Percentiles rank a stretch among this genome's conserved stretches.
These are phyloP conservation scores for Porphyra umbilicalis DNA, from an alignment of 31 red algal genomes.

Conservation along the genomic window DNA sequence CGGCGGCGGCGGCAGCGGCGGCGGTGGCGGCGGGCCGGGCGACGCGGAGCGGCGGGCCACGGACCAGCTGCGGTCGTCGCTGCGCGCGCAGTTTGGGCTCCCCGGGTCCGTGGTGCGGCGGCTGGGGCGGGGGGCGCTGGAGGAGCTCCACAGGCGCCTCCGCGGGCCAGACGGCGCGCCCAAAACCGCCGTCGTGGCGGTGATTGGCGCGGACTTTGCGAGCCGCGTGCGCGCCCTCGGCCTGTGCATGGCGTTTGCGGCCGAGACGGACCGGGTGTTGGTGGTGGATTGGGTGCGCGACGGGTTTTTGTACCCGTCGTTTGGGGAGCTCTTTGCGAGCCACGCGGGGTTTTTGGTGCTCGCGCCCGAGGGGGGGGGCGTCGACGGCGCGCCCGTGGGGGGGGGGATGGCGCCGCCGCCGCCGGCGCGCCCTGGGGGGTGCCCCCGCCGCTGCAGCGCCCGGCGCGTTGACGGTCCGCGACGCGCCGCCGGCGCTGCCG, in stretches of 20 bases:
- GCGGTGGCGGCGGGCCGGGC: neutral
- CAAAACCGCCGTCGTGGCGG: neutral
- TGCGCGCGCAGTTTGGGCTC: neutral
- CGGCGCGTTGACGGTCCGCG: neutral
- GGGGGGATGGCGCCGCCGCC: too few species aligned
- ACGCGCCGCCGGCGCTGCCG: neutral
- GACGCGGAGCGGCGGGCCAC: neutral
- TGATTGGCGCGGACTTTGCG: conserved; percentile 11
- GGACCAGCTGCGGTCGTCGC: neutral
- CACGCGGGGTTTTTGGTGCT: conserved; percentile 32
- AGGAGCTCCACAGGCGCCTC: neutral
- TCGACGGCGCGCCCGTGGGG: too few species aligned
- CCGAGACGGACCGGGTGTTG: conserved; percentile 31
- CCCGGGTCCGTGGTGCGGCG: neutral
- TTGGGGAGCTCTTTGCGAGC: conserved; percentile 38
- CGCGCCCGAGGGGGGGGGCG: conserved; percentile 2
- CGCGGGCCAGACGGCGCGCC: neutral
- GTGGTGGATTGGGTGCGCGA: conserved; percentile 66
- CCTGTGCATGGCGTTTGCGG: conserved; percentile 60
- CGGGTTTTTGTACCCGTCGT: conserved; percentile 43
- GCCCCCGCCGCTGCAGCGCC: too few species aligned
- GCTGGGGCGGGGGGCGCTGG: neutral
- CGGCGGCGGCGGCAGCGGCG: neutral
- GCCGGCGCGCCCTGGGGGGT: too few species aligned
- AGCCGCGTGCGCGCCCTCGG: conserved; percentile 62